A percentile compares a stretch with the other conserved stretches of the same genome.
Conservation (phyloP, 257 asterid genomes). For the Rubia yunnanensis region DNA sequence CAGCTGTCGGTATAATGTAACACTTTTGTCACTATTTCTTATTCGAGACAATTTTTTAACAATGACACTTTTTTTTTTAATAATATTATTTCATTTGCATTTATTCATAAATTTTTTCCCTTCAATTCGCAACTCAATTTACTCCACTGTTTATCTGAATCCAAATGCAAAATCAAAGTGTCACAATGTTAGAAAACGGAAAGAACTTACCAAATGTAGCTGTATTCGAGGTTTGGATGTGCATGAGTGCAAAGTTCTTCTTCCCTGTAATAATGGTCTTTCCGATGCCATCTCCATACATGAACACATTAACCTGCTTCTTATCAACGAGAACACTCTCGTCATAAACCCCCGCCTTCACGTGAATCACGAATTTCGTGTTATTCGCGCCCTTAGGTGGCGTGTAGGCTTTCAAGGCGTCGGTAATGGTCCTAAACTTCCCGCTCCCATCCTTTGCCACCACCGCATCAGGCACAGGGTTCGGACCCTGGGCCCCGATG, state of each 20-base stretch:
- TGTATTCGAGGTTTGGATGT: slow-evolving; percentile 34
- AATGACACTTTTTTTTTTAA: too few species aligned
- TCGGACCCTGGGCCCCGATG: slow-evolving; percentile 3
- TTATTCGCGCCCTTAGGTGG: slow-evolving; percentile 10
- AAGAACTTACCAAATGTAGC: slow-evolving; percentile 43
- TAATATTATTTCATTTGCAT: too few species aligned
- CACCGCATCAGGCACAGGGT: slow-evolving; percentile 30
- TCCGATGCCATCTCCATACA: slow-evolving; percentile 74
- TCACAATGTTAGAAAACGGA: too few species aligned
- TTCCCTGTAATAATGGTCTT: slow-evolving; percentile 48
- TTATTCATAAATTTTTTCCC: too few species aligned
- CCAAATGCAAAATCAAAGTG: too few species aligned
- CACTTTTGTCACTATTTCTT: too few species aligned
- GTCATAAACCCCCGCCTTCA: slow-evolving; percentile 55
- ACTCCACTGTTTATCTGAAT: too few species aligned
- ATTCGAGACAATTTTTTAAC: too few species aligned
- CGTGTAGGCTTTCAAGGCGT: slow-evolving; percentile 48
- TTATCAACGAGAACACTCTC: slow-evolving; percentile 50
- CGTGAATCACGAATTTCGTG: slow-evolving; percentile 48
- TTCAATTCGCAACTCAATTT: too few species aligned
- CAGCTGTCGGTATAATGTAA: too few species aligned
- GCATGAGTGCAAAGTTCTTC: slow-evolving; percentile 19
- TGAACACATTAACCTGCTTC: slow-evolving; percentile 36
- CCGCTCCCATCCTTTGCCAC: slow-evolving; percentile 76
- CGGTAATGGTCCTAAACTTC: slow-evolving; percentile 31